Base-by-base conservation (phyloP, 768 basidiomycete genomes). In the Mycena amicta region DNA sequence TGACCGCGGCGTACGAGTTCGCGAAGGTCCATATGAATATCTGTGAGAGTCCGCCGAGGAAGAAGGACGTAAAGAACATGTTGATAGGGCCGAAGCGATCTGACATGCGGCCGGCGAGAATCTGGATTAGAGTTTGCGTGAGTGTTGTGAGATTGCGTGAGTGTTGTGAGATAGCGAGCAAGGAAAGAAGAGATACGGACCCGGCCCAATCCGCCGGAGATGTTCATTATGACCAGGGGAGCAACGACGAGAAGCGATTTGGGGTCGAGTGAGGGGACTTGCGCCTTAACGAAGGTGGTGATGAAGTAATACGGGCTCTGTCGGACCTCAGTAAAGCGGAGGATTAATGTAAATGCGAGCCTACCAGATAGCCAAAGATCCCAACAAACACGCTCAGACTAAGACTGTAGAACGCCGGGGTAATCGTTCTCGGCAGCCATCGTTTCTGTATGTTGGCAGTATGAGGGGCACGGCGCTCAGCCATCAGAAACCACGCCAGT, bases 41-140 rank as follows among this genome's bases (percentile, higher is more conserved):
- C 60, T 77, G 73, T 12, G 70, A 63, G 22, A 74, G 63, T 5
- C 74, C 74, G 23, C 73, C 72, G 30, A 74, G 56, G 49, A 70
- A 58, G 60, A 77, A 68, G 31, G 69, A 65, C n/a, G 71, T 45
- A 52, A 75, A 73, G 59, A 78, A 70, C 41, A 76, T 69, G 63
- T 79, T 79, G 40, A 73, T 68, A 16, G 74, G 71, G 3, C 78
- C 78, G 45, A 78, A 59, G 18, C 66, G 61, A 62, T 79, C 78
- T 4, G 74, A 71, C n/a, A 73, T 41, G 54, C 71, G 69, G 1
- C 78, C 78, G 47, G 75, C 71, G 23, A 67, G 51, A 30, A 74
- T 71, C 50, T 77, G 46, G 4, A 39, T 30, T 13, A 26, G 28
- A 39, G 37, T 20, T n/a, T 51, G 26, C 22, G 26, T 25, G 47